These are phyloP conservation scores for Scleromitrula shiraiana DNA, from an alignment of 2,329 filamentous ascomycete genomes.

Conservation along the genomic window DNA sequence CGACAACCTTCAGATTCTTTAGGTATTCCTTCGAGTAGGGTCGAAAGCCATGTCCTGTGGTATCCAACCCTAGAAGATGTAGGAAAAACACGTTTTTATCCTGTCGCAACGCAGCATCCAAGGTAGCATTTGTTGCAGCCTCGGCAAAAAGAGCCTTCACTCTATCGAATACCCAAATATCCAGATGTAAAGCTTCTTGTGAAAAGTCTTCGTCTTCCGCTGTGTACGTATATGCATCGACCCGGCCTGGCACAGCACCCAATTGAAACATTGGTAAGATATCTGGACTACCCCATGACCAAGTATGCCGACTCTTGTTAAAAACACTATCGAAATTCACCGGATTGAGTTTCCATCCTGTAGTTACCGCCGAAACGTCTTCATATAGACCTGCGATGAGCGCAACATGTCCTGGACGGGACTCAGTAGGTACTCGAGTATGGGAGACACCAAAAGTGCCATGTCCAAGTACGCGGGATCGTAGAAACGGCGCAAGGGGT, in stretches of 20 bases:
- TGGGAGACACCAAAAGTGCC: slow-evolving; percentile 97
- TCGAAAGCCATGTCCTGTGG: slow-evolving; percentile 74
- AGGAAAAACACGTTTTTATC: slow-evolving; percentile 94
- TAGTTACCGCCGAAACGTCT: slow-evolving; percentile 94
- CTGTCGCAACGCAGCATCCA: slow-evolving; percentile 64
- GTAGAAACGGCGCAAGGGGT: slow-evolving; percentile 82
- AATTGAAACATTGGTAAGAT: slow-evolving; percentile 96
- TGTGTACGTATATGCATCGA: slow-evolving; percentile 80
- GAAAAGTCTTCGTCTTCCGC: slow-evolving; percentile 88
- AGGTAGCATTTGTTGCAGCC: slow-evolving; percentile 67
- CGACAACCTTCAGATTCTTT: slow-evolving; percentile 89
- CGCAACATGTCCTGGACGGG: slow-evolving; percentile 90
- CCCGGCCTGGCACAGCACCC: slow-evolving; percentile 78
- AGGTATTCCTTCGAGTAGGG: slow-evolving; percentile 96
- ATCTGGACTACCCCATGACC: slow-evolving; percentile 98
- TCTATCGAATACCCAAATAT: slow-evolving; percentile 92
- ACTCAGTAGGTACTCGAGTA: slow-evolving; percentile 93
- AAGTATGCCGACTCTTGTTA: slow-evolving; percentile 92
- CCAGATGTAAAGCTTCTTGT: slow-evolving; percentile 68
- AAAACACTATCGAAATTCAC: slow-evolving; percentile 99
- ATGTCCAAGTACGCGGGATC: slow-evolving; percentile 77
- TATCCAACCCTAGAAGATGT: slow-evolving; percentile 87
- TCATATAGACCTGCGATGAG: slow-evolving; percentile 95
- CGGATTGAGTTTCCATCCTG: slow-evolving; percentile 96
- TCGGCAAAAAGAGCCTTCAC: slow-evolving; percentile 81